Base-by-base conservation (phyloP, 352 stramenopile species). In the Pythium diclinum region DNA sequence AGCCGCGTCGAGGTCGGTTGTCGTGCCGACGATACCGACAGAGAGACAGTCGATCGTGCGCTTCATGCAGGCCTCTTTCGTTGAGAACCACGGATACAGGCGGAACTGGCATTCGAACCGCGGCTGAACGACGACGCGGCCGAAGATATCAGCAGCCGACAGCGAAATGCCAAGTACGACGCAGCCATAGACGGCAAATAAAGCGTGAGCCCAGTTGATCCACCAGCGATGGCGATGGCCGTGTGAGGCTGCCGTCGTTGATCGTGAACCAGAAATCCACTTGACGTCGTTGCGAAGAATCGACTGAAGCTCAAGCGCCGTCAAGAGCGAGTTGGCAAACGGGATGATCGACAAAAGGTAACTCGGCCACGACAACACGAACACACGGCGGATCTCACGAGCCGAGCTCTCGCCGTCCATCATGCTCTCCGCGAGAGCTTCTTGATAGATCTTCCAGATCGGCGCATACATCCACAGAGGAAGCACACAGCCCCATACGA, bases 401-500 rank as follows among this genome's bases (percentile, higher is more conserved):
- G 64, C 56, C 0, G 59, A 58, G 57, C 52, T 72, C 17, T 57
- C 34, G 10, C 23, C 46, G 11, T 59, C 55, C 4, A 6, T 17
- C 25, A 60, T 38, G 0, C 28, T 6, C 3, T 34, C 44, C 8
- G 23, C 49, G 2, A 51, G 17, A 2, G 32, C 28, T 8, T 23
- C 10, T 21, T 56, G 38, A 23, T 51, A 49, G 9, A 68, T n/a
- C 2, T 36, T 30, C 7, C 67, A 13, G 11, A 68, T 68, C 16
- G 65, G 61, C 16, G 59, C 51, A 25, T 66, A 61, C 53, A 73
- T 55, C 57, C 62, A 58, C 13, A 71, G 28, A 3, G 69, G 69
- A 23, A 76, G 34, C 7, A 73, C 7, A 2, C 46, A 59, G 2
- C 69, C 69, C 65, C 69, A 76, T 6, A 65, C 55, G 21, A 71